Conservation (phyloP, 495 filamentous ascomycete species). For the Neurospora sp. region DNA sequence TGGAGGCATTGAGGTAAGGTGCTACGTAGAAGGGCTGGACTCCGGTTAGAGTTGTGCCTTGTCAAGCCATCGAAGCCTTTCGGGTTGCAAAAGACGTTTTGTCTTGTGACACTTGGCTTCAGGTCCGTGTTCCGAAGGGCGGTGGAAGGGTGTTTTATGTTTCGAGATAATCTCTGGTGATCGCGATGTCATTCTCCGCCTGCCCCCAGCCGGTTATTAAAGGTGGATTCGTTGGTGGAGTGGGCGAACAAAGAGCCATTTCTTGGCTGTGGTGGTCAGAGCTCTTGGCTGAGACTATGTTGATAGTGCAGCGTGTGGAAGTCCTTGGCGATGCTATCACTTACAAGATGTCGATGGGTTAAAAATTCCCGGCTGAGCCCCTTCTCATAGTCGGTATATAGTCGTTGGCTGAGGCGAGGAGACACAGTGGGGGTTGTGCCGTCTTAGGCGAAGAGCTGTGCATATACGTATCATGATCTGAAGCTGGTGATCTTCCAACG, state of each 20-base stretch:
- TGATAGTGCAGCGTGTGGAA: not conserved
- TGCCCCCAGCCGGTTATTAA: not conserved
- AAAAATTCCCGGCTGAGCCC: too few relatives aligned
- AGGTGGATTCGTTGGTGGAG: not conserved
- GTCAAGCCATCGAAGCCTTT: not conserved
- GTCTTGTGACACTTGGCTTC: not conserved
- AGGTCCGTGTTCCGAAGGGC: not conserved
- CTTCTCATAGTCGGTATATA: not conserved
- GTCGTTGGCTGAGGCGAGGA: not conserved
- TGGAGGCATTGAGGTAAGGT: not conserved
- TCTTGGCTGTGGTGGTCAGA: not conserved
- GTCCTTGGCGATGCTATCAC: too few relatives aligned
- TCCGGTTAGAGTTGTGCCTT: not conserved
- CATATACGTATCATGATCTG: not conserved
- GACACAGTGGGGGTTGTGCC: not conserved
- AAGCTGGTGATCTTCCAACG: not conserved
- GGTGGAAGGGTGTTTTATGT: not conserved
- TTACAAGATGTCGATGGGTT: too few relatives aligned
- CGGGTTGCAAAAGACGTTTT: not conserved
- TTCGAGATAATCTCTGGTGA: not conserved
- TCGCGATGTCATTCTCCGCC: not conserved
- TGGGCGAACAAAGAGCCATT: not conserved
- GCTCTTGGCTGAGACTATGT: not conserved
- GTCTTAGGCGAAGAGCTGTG: not conserved
- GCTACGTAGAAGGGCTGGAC: not conserved